phyloP scores from a whole-genome alignment of 2,329 filamentous ascomycete genomes.

The Massarina eburnea region DNA sequence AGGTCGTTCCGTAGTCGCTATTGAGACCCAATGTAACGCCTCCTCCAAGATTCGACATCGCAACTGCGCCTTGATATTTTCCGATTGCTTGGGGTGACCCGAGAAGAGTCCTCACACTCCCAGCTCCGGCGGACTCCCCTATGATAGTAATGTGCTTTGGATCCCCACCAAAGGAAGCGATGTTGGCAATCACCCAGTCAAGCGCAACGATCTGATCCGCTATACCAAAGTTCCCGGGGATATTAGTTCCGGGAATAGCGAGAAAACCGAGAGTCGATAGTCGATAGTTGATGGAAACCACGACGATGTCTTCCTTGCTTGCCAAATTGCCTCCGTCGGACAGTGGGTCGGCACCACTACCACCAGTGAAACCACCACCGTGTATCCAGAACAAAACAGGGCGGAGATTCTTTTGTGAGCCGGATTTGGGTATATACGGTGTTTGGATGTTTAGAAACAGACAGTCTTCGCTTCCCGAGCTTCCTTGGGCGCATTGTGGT shows the following conservation, averaged over 20 bases:
- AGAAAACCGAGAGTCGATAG: constrained; percentile 61
- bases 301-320: constrained; percentile 60
- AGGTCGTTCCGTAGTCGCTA: constrained; percentile 60
- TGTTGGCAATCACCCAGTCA: constrained; percentile 51
- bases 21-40: constrained; percentile 58
- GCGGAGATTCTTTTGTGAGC: constrained; percentile 43
- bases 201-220: constrained; percentile 55
- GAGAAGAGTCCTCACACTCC: constrained; percentile 58
- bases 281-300: constrained; percentile 64
- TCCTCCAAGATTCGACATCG: constrained; percentile 57
- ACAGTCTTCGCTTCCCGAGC: constrained; percentile 50
- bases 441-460: constrained; percentile 55
- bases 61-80: constrained; percentile 51
- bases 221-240: constrained; percentile 58
- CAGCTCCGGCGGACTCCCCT: constrained; percentile 56
- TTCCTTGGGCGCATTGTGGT: constrained; percentile 47
- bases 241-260: constrained; percentile 56
- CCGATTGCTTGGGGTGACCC: constrained; percentile 52
- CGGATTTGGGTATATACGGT: constrained; percentile 39
- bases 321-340: constrained; percentile 59
- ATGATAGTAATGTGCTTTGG: constrained; percentile 50
- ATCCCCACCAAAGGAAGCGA: constrained; percentile 52
- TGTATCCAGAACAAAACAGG: constrained; percentile 57
- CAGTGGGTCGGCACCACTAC: constrained; percentile 39
- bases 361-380: constrained; percentile 59